Evolutionary conservation across 169 alveolate genomes (phyloP), one percentile per base, ranked within the genome.

Genomic region (Cyclospora cayetanensis): DNA sequence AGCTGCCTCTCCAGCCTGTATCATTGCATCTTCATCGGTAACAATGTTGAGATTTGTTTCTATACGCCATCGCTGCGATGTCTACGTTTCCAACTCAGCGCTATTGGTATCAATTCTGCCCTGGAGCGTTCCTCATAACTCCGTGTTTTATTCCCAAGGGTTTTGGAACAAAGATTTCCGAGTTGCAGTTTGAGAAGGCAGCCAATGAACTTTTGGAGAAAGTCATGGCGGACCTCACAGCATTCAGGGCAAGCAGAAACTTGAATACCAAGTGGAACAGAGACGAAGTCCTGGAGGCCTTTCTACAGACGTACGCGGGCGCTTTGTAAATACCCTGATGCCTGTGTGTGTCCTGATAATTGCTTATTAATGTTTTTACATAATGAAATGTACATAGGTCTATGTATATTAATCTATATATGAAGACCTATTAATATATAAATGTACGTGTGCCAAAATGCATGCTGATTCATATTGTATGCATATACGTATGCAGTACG

Each of bases 231-330:
- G 93, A 89, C 31, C 5, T 89, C 18, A 72, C 89, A 9, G 55
- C 84, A 0, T 72, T 70, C 43, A 60, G 93, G 4, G 68, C 93
- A 42, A 20, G 90, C 25, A 25, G 88, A 34, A 89, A 72, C 70
- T 77, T 89, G 11, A 37, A 65, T 7, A 89, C 93, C 31, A 89
- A 89, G 39, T 89, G 76, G 82, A 68, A 89, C 60, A 35, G 88
- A 52, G 93, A 89, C 84, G 93, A 89, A 37, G 60, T 50, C 35
- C 72, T 89, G 31, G 93, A 89, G 18, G 66, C 79, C 37, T 89
- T 89, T n/a, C 39, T 89, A 18, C 93, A 89, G 29, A 89, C 53
- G 93, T 89, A n/a, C 5, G 80, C n/a, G n/a, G n/a, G n/a, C n/a
- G n/a, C n/a, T n/a, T n/a, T n/a, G n/a, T n/a, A n/a, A n/a, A 4